Evolutionary conservation across 768 basidiomycete genomes (phyloP), one percentile per base, ranked within the genome.

Genomic region (Leccinum barrowsii): DNA sequence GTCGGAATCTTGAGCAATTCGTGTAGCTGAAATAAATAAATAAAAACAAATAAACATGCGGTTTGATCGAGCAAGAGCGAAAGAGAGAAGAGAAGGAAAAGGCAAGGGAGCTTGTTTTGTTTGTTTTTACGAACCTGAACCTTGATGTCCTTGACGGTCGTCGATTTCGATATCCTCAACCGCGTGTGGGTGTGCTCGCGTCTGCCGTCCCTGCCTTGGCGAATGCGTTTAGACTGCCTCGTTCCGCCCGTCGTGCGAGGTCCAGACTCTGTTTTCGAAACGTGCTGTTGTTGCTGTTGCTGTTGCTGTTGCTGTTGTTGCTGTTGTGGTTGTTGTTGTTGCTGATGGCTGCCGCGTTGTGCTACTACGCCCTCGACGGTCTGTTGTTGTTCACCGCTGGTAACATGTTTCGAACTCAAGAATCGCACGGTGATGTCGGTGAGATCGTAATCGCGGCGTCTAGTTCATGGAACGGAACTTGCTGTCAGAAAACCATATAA

Each of bases 91-190:
- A 13, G 5, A 2, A 15, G 15, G n/a, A n/a, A n/a, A n/a, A n/a
- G n/a, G n/a, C n/a, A n/a, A n/a, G n/a, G n/a, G n/a, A 13, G 34
- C 12, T 13, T 34, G 12, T 34, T 34, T 34, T 34, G 11, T 34
- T 42, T 34, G 11, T 34, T 42, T 34, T 13, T 44, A 71, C 82
- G 58, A 57, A 90, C 87, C 78, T 82, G 78, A 55, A 89, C 67
- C 71, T 92, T 92, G 65, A 93, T 82, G 15, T 92, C 90, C 69
- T 87, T 91, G 52, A 94, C 80, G 0, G 87, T 85, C 61, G 82
- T 90, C 30, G 73, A 68, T 70, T 89, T 92, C 47, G 76, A 75
- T 48, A 93, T 79, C 11, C 74, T 78, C 51, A 90, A 67, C 62
- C 73, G 81, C 58, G 78, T 78, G 61, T 76, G 81, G 56, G 78